Evolutionary conservation across 108 stramenopile species (phyloP).

Genomic region (Hondaea fermentalgiana): DNA sequence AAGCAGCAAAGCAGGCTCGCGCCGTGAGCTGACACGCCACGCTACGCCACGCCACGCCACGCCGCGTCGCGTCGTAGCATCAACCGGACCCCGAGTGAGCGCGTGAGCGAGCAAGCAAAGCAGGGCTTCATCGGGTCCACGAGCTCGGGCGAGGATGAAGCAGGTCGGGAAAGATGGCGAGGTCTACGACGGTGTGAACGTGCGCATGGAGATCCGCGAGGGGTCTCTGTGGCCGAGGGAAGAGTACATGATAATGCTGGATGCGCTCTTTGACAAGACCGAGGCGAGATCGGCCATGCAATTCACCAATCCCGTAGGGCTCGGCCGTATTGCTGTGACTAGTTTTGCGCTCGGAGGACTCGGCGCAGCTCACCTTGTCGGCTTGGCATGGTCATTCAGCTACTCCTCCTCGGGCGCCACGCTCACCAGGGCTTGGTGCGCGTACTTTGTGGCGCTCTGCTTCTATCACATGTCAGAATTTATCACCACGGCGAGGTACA

Average conservation of each 20-base stretch:
- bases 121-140: too few relatives aligned
- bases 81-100: too few relatives aligned
- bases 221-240: neutral
- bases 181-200: neutral
- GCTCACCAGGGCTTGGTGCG: constrained; percentile 43
- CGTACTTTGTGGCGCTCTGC: constrained; percentile 57
- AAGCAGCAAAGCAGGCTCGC: too few relatives aligned
- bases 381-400: neutral
- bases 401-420: neutral
- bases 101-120: too few relatives aligned
- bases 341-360: constrained; percentile 12
- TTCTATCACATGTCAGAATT: constrained; percentile 75
- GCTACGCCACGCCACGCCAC: too few relatives aligned
- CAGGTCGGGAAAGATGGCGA: neutral
- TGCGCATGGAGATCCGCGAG: neutral
- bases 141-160: neutral
- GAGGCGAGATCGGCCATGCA: neutral
- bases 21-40: too few relatives aligned
- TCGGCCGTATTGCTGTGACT: neutral
- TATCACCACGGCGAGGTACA: constrained; percentile 64
- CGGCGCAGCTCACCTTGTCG: neutral
- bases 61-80: too few relatives aligned
- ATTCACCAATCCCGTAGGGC: neutral
- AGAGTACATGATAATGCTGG: neutral
- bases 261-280: neutral